A percentile compares a stretch with the other conserved stretches of the same genome.
phyloP scores from a whole-genome alignment of 2,329 filamentous ascomycete genomes.

The Coleophoma eucalyptorum region DNA sequence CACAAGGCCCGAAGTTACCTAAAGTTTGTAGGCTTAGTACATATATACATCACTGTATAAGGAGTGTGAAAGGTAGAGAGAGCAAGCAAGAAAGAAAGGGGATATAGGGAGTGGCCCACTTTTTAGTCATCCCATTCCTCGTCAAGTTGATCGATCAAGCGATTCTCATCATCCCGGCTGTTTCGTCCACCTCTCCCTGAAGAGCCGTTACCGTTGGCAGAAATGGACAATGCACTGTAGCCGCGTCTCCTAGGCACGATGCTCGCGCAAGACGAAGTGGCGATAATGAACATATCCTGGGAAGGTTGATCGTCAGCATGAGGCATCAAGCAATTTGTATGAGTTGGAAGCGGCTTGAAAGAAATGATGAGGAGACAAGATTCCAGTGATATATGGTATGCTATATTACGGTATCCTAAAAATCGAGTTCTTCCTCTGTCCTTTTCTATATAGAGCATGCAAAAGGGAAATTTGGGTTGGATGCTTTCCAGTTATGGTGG shows the following conservation, averaged over 20 bases:
- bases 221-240: conserved; percentile 60
- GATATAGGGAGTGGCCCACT: not conserved
- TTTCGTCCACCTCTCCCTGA: conserved; percentile 22
- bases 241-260: conserved; percentile 62
- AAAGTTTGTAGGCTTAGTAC: too few relatives aligned
- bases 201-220: conserved; percentile 45
- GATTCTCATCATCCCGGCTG: conserved; percentile 74
- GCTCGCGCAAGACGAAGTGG: conserved; percentile 65
- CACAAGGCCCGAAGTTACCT: too few relatives aligned
- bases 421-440: not conserved
- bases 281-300: conserved; percentile 65
- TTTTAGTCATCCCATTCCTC: conserved; percentile 88
- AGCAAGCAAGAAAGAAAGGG: too few relatives aligned
- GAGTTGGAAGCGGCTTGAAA: not conserved
- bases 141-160: conserved; percentile 91
- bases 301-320: conserved; percentile 9
- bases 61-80: too few relatives aligned
- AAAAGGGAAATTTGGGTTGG: too few relatives aligned
- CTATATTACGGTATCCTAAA: conserved; percentile 13
- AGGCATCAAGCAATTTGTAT: conserved; percentile 2
- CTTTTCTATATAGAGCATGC: too few relatives aligned
- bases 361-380: not conserved
- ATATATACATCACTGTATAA: too few relatives aligned
- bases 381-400: conserved; percentile 12
- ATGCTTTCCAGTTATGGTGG: conserved; percentile 13